A percentile compares a stretch with the other conserved stretches of the same genome.
These are phyloP conservation scores for Anisodus tanguticus DNA, from an alignment of 257 asterid genomes.

Conservation along the genomic window DNA sequence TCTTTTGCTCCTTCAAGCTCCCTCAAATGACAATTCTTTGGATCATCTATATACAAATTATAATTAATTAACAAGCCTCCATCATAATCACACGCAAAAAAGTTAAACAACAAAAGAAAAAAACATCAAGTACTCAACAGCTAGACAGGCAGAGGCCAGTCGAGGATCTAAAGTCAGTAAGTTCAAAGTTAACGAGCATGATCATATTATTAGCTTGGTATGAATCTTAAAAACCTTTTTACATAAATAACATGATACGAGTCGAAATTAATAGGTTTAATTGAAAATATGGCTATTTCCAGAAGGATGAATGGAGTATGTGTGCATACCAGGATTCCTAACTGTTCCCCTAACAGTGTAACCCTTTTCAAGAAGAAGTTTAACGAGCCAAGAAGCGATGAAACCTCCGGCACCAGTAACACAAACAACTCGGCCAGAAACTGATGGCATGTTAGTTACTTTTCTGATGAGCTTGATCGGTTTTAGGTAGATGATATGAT, in stretches of 20 bases:
- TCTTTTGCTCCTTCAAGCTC: conserved; percentile 88
- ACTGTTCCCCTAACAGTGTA: conserved; percentile 91
- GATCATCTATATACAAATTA: conserved; percentile 57
- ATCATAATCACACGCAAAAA: not conserved
- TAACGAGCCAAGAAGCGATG: conserved; percentile 98
- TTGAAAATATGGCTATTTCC: not conserved
- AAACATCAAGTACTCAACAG: not conserved
- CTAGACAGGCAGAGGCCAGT: not conserved
- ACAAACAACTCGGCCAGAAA: conserved; percentile 74
- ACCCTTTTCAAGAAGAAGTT: conserved; percentile 76
- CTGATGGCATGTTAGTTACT: conserved; percentile 57
- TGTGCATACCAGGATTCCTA: conserved; percentile 75
- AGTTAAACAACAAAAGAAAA: not conserved
- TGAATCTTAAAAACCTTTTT: too few species aligned
- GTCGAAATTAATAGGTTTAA: not conserved
- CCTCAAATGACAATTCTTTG: conserved; percentile 74
- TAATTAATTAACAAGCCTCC: not conserved
- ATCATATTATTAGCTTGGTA: too few species aligned
- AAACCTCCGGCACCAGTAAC: conserved; percentile 98
- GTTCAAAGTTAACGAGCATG: not conserved
- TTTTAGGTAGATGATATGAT: not conserved
- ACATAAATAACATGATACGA: not conserved
- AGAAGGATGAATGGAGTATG: not conserved
- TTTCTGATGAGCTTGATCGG: not conserved
- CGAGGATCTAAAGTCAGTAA: not conserved